Evolutionary conservation across 2,329 filamentous ascomycete genomes (phyloP), one percentile per base, ranked within the genome.

Genomic region (Cadophora sp.): DNA sequence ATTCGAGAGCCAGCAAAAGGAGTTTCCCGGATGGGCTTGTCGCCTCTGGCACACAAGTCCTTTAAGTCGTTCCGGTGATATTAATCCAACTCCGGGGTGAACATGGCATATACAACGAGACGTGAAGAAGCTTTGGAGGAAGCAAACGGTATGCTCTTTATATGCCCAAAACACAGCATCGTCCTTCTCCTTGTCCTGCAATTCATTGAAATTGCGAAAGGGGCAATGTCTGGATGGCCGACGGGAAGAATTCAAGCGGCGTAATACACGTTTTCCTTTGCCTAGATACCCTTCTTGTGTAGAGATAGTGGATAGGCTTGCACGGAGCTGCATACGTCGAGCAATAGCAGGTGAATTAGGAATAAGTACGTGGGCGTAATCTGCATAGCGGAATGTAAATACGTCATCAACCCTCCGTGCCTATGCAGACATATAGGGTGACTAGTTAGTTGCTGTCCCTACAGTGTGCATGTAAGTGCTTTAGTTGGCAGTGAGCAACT

Each of bases 31-130:
- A 27, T 71, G n/a, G 76, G 68, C 30, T 73, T 77, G 51, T 82
- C 80, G 30, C 81, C 81, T 30, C 70, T 83, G 51, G 77, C 79
- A 67, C 82, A 78, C 71, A 83, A 81, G 71, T 79, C 79, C 24
- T 80, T 82, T 67, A 78, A 78, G 71, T 79, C 80, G 59, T 81
- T 82, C 71, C 77, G 81, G 71, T 83, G 70, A 73, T 33, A 50
- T 20, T 2, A 36, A n/a, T 30, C 27, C 27, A 30, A 8, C 16
- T 14, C 22, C 22, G 9, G n/a, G 14, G 47, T 43, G 41, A 30
- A 22, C 14, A 45, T 27, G 22, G 45, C 2, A 60, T 14, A 60
- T 7, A 16, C 14, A 33, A 18, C 27, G 24, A 22, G 27, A 27
- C 7, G 13, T 11, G 43, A 60, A 47, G 3, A 33, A 33, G 16